Evolutionary conservation across 2,329 filamentous ascomycete species (phyloP), one percentile per base, ranked within the genome.

Genomic region (Aspergillus sp.): DNA sequence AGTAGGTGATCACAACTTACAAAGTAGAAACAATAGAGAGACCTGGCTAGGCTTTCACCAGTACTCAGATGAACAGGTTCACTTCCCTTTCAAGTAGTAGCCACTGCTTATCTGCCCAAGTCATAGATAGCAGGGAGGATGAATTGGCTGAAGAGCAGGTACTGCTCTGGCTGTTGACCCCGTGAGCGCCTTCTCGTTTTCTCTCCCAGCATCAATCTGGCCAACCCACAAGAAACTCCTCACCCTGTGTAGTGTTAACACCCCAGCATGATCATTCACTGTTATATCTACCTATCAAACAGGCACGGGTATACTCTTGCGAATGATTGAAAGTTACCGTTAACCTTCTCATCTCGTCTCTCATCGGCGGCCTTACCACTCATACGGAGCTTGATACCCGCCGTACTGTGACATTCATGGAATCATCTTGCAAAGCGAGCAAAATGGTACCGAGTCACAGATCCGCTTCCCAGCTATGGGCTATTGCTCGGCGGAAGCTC

Each of bases 401-500:
- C 30, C 43, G n/a, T 36, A 5, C 36, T 8, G 38, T 9, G 10
- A 30, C 28, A 32, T 9, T 21, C 25, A 36, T 36, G 39, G 7
- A 28, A 36, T 15, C 39, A 21, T 15, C 10, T 32, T 17, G 39
- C 10, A 32, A 19, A 36, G 41, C 12, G 12, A 23, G 30, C 39
- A 62, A 17, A 10, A 65, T 65, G 58, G 49, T 52, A 21, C 36
- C 50, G 12, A 30, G n/a, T 23, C 59, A 64, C 51, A 58, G 59
- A 30, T 69, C 62, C 9, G 25, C 54, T 23, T 65, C 67, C 17
- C 55, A 59, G 23, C 45, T 68, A 38, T 67, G 64, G 67, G 63
- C 63, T 12, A 21, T 59, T 13, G 57, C 63, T 25, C 32, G 62
- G 23, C 59, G 58, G 38, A 66, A 66, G 54, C 36, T 69, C 19